phyloP scores from a whole-genome alignment of 192 early-diverging fungal species.

The Coemansia sp. region DNA sequence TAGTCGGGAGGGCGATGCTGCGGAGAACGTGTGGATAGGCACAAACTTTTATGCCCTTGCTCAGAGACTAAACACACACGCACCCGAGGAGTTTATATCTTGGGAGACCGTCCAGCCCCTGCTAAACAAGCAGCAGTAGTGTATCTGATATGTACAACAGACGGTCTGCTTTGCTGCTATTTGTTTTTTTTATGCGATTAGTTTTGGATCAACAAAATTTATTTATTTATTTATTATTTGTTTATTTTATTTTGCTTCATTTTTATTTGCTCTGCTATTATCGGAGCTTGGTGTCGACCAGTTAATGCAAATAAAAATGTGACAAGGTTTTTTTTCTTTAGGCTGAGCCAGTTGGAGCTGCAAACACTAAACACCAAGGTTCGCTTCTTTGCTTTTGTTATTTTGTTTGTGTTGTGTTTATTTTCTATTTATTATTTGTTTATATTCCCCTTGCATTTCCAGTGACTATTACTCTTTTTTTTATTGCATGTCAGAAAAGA shows the following conservation, averaged over 20 bases:
- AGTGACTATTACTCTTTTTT: neutral
- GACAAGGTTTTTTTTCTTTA: too few relatives aligned
- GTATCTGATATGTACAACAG: too few relatives aligned
- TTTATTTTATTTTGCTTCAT: neutral
- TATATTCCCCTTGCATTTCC: too few relatives aligned
- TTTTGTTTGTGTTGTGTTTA: too few relatives aligned
- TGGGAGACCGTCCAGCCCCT: constrained; percentile 21
- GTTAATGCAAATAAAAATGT: too few relatives aligned
- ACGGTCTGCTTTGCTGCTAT: too few relatives aligned
- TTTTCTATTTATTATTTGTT: neutral
- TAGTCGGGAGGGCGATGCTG: constrained; percentile 5
- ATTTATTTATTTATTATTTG: neutral
- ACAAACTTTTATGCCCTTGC: constrained; percentile 33
- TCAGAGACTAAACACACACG: constrained; percentile 24
- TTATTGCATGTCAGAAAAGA: constrained; percentile 6
- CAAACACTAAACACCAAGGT: too few relatives aligned
- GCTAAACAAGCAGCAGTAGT: constrained; percentile 1
- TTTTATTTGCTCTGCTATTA: too few relatives aligned
- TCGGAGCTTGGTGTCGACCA: too few relatives aligned
- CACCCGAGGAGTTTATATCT: constrained; percentile 28
- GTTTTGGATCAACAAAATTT: too few relatives aligned
- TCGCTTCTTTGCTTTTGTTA: constrained; percentile 4
- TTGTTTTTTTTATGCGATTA: too few relatives aligned
- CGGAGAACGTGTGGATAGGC: constrained; percentile 23
- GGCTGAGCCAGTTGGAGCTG: too few relatives aligned